A percentile compares a stretch with the other conserved stretches of the same genome.
These are phyloP conservation scores for Malus hybrid DNA, from an alignment of 331 rosid genomes.

Conservation along the genomic window DNA sequence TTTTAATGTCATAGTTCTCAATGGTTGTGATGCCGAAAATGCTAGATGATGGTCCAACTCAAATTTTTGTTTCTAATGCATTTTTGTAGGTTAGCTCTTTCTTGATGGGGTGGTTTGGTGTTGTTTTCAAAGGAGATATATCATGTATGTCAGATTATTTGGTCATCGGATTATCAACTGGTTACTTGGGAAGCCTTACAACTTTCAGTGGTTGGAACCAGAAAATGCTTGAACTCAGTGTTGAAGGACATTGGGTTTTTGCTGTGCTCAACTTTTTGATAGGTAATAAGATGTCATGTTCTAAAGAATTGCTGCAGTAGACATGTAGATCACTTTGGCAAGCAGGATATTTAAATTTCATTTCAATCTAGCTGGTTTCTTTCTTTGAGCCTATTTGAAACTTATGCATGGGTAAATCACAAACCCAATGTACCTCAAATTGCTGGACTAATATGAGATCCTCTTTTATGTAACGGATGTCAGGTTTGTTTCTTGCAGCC, in stretches of 20 bases:
- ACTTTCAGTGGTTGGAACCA: constrained; percentile 95
- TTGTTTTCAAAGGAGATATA: constrained; percentile 69
- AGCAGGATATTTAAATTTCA: too few relatives aligned
- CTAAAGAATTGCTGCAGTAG: background rate
- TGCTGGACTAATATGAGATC: background rate
- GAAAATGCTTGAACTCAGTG: constrained; percentile 78
- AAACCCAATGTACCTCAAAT: background rate
- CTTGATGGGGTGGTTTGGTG: constrained; percentile 93
- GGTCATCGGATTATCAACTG: constrained; percentile 65
- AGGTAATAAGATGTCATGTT: constrained; percentile 30
- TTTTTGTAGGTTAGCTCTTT: constrained; percentile 66
- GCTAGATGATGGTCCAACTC: constrained; percentile 3
- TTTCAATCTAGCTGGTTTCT: too few relatives aligned
- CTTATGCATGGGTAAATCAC: background rate
- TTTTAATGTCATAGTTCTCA: background rate
- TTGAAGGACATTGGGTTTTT: constrained; percentile 57
- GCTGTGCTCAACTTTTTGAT: constrained; percentile 53
- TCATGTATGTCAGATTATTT: constrained; percentile 56
- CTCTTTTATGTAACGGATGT: background rate
- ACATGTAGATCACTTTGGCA: background rate
- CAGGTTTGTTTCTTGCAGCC: constrained; percentile 66
- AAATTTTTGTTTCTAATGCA: background rate
- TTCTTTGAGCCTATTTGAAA: background rate
- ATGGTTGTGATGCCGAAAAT: background rate
- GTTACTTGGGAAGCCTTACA: constrained; percentile 90